Evolutionary conservation across 2,329 filamentous ascomycete genomes (phyloP).

Genomic region (Fusarium lyarnte): DNA sequence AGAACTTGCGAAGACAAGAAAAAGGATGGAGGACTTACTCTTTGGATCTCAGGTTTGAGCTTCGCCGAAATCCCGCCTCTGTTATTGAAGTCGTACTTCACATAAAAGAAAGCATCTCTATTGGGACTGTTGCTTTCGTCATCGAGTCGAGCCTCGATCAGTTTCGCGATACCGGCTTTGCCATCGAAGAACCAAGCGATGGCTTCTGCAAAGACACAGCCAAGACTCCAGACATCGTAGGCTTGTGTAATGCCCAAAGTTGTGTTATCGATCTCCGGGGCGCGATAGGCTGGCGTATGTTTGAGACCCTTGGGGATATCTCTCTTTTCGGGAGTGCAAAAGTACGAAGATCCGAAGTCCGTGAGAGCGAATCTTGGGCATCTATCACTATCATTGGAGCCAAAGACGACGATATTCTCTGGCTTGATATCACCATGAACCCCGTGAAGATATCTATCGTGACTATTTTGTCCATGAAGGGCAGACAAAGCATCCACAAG

Average conservation of each 20-base stretch:
- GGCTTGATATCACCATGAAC: neutral
- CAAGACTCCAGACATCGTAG: neutral
- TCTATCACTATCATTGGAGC: rapidly evolving
- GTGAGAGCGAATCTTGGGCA: rapidly evolving
- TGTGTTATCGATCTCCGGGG: neutral
- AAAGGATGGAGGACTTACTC: neutral
- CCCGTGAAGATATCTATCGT: rapidly evolving
- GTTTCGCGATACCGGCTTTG: rapidly evolving
- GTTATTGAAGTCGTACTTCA: no score
- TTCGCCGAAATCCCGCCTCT: neutral
- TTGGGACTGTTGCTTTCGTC: rapidly evolving
- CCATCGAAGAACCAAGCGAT: rapidly evolving
- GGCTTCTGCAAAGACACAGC: neutral
- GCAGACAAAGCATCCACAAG: neutral
- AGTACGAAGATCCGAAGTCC: neutral
- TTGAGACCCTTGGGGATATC: rapidly evolving
- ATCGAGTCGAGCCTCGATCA: neutral
- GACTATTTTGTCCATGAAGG: neutral
- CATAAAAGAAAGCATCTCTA: neutral
- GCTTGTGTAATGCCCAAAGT: neutral
- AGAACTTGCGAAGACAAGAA: neutral
- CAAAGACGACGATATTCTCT: neutral
- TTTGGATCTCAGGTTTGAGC: neutral
- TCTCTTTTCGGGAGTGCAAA: rapidly evolving
- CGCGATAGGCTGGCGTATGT: neutral